phyloP scores from a whole-genome alignment of 192 early-diverging fungal genomes.

The Coemansia sp. region DNA sequence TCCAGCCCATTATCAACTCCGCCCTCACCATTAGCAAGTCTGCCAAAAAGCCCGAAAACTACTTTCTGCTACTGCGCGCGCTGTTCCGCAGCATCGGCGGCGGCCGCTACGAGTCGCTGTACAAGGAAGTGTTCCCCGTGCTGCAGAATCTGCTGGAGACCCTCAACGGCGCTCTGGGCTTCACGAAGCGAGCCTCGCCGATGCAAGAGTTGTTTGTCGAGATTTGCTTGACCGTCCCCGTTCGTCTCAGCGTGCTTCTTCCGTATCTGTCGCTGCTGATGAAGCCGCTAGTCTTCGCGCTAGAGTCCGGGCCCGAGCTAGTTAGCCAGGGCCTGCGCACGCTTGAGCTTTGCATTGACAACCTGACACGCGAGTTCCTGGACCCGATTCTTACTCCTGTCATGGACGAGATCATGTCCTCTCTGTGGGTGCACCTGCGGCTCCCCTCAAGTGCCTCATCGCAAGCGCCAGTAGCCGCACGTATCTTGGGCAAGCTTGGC shows the following conservation, averaged over 20 bases:
- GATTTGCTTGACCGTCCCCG: conserved; percentile 95
- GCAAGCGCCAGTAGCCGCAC: conserved; percentile 84
- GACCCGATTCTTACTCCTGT: conserved; percentile 96
- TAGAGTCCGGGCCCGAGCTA: conserved; percentile 89
- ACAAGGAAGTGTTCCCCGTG: conserved; percentile 94
- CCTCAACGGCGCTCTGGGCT: conserved; percentile 81
- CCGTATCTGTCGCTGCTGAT: conserved; percentile 94
- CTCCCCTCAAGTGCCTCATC: conserved; percentile 83
- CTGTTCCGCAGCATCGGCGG: conserved; percentile 97
- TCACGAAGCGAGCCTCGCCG: conserved; percentile 76
- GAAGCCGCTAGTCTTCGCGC: conserved; percentile 93
- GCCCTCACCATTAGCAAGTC: conserved; percentile 83
- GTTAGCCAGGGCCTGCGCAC: conserved; percentile 96
- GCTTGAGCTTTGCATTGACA: conserved; percentile 97
- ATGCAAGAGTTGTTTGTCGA: conserved; percentile 98
- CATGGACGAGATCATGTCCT: conserved; percentile 92
- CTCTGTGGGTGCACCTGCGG: conserved; percentile 90
- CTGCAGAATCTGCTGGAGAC: conserved; percentile 90
- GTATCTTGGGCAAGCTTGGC: conserved; percentile 98
- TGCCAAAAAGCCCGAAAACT: conserved; percentile 87
- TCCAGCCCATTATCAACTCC: conserved; percentile 86
- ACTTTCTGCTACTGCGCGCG: conserved; percentile 88
- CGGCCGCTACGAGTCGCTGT: conserved; percentile 92
- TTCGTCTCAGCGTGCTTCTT: conserved; percentile 89
- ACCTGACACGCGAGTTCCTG: conserved; percentile 94